These are phyloP conservation scores for Arthrobotrys pseudoclavata DNA, from an alignment of 2,329 filamentous ascomycete species.

Conservation along the genomic window DNA sequence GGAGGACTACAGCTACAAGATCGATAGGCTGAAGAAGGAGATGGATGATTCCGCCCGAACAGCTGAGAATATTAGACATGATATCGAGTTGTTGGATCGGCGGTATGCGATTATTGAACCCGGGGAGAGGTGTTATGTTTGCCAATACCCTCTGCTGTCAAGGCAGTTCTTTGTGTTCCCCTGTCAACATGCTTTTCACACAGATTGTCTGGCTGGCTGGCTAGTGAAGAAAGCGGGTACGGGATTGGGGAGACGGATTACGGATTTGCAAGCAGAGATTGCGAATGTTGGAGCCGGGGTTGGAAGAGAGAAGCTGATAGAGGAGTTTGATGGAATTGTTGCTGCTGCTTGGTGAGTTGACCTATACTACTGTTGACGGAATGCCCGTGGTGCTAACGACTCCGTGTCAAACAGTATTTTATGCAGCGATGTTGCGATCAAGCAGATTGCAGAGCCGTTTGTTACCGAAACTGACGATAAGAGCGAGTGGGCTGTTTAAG, in stretches of 20 bases:
- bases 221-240: slow-evolving; percentile 85
- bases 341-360: slow-evolving; percentile 83
- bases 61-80: slow-evolving; percentile 88
- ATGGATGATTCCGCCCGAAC: slow-evolving; percentile 96
- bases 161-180: slow-evolving; percentile 98
- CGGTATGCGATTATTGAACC: slow-evolving; percentile 97
- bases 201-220: slow-evolving; percentile 88
- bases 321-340: slow-evolving; percentile 91
- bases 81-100: slow-evolving; percentile 86
- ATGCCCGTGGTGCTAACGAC: slow-evolving; percentile 10
- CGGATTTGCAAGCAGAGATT: slow-evolving; percentile 86
- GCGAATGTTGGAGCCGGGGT: slow-evolving; percentile 78
- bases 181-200: slow-evolving; percentile 97
- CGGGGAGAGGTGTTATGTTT: slow-evolving; percentile 92
- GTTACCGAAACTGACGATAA: slow-evolving; percentile 79
- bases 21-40: slow-evolving; percentile 87
- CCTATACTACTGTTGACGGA: slow-evolving; percentile 5
- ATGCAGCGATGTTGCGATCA: slow-evolving; percentile 94
- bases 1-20: slow-evolving; percentile 92
- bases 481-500: slow-evolving; percentile 82
- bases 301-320: slow-evolving; percentile 84
- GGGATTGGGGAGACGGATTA: slow-evolving; percentile 82
- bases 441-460: slow-evolving; percentile 93
- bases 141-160: slow-evolving; percentile 85
- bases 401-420: slow-evolving; percentile 75